Evolutionary conservation across 768 basidiomycete species (phyloP), one percentile per base, ranked within the genome.

Genomic region (Floccularia luteovirens): DNA sequence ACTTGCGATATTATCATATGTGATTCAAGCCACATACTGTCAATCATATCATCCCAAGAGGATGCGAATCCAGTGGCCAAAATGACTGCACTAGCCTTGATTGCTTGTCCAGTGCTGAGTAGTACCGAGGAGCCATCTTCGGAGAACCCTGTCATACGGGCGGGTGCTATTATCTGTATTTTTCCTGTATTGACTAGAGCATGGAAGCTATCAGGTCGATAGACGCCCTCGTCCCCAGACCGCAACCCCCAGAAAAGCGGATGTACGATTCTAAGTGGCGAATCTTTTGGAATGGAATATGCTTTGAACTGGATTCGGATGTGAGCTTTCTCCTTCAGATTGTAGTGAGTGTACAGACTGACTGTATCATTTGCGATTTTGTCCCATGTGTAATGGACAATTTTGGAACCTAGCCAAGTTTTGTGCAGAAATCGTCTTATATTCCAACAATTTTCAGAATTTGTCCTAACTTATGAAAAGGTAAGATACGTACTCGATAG

Each of bases 41-140:
- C 59, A 56, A 11, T 38, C 3, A 69, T 49, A 13, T 47, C 45
- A 0, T 48, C 45, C 79, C 79, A 83, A 2, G 79, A 82, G 4
- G 75, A 79, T 22, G 51, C 48, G 49, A 71, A 82, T 1, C 80
- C 81, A 3, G 80, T 81, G 1, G 70, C 70, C 0, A 82, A 61
- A 5, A 83, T 59, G 8, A 82, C 53, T 20, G 61, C 67, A 22
- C 70, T 59, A 0, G 75, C 73, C 6, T 50, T 47, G 3, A 79
- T 14, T 0, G 46, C 43, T 34, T 58, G 44, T 0, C 74, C 75
- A 43, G 72, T 61, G 17, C 52, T 60, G 16, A 82, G 51, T 0
- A 63, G 17, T 11, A 82, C 44, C 0, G 67, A 68, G 11, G 43
- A 36, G 3, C 60, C 61, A 28, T 66, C 62, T 1, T 55, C 52